Base-by-base conservation (phyloP, 1,284 basidiomycete genomes). In the Gomphus bonarii region DNA sequence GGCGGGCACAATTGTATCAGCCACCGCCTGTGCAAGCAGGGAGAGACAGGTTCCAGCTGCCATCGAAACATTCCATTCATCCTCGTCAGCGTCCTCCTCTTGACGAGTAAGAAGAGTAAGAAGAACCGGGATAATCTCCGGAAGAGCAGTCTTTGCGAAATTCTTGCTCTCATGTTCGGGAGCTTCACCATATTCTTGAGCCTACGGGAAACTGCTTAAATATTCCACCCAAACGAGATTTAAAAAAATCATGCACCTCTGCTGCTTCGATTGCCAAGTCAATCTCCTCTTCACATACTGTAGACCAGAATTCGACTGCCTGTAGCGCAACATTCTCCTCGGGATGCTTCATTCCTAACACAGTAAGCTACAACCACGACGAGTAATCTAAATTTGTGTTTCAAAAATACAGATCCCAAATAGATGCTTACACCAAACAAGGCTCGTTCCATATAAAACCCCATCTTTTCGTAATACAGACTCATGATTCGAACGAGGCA, bases 301-400 rank as follows among this genome's bases (percentile, higher is more conserved):
- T 98, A 3, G 94, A 94, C 95, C 97, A 99, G 73, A 99, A 99
- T 68, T 99, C 95, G 62, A 99, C 89, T 18, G 97, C 97, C 72
- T 99, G 95, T 40, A 97, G 74, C 0, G 93, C 92, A 20, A 99
- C 95, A 14, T 83, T 78, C 66, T 97, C 93, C 65, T 99, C 94
- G 16, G 74, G 71, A 66, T 97, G 88, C 70, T 92, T 91, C 97
- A 99, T 99, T 54, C 97, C 97, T 67, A 97, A 84, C n/a, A 98
- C 92, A 8, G 95, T 99, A 59, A 99, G 76, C 92, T 95, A 63
- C 9, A 60, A 50, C 12, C 28, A 31, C 12, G 18, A 6, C 8
- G n/a, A 48, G 58, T 7, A 49, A 31, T 49, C 16, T 20, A 16
- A 25, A 35, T 38, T 38, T 51, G 16, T 14, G n/a, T n/a, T 4